Base-by-base conservation (phyloP, 2,329 filamentous ascomycete species). In the Pyrenophora graminea region DNA sequence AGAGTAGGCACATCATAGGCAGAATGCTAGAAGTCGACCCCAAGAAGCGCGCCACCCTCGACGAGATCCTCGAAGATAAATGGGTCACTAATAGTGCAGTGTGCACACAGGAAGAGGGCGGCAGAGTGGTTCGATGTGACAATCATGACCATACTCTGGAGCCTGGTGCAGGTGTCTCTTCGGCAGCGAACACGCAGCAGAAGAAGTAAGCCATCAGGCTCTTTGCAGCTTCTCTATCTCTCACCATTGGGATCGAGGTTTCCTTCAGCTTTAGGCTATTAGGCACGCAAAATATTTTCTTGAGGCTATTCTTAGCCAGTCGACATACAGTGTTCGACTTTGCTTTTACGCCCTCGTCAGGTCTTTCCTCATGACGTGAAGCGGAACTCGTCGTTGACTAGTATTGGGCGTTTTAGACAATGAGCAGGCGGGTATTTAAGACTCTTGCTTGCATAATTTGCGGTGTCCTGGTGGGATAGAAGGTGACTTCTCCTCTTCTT, bases 21-120 rank as follows among this genome's bases (percentile, higher is more conserved):
- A 83, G 89, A 50, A 99, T 99, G 94, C 82, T 99, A 31, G 91
- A 94, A 66, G 81, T 97, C 43, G 85, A 96, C 64, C 91, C 92
- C 0, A 88, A 85, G 68, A 87, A 88, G 59, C 85, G 94, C 49
- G 93, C 91, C 2, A 90, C 84, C 2, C 88, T 99, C 79, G 81
- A 87, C 19, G 91, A 99, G 66, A 89, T 99, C 15, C 76, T 97
- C 44, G 83, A 86, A 18, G 93, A 99, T 69, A 86, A 88, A 13
- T 99, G 94, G 94, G 85, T 97, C n/a, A 84, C 86, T 40, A 86
- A 88, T 63, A 90, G 90, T 27, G 80, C 88, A 17, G 91, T 96
- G 36, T 99, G 94, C 72, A 82, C 87, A 57, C 93, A 87, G 66
- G 80, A 96, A 68, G 81, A 89, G 46, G 85, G 84, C 19, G 91